Base-by-base conservation (phyloP, 768 basidiomycete species). In the Leccinum aurantiacum region DNA sequence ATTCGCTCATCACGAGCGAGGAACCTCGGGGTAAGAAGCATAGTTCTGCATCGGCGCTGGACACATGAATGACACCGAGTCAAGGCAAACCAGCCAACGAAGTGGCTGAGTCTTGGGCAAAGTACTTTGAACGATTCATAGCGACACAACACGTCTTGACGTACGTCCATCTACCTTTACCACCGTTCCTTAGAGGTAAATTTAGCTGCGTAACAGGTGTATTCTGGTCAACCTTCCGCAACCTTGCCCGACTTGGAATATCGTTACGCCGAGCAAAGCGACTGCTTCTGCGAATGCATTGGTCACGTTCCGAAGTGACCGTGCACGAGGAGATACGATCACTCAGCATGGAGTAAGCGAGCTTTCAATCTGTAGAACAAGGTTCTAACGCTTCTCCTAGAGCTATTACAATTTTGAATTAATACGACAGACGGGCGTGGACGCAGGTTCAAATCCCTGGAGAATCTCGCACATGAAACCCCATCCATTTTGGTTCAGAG, bases 401-500 rank as follows among this genome's bases (percentile, higher is more conserved):
- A 62, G 66, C 13, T 65, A 68, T 37, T 72, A 72, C 48, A 72
- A 61, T 19, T 70, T 69, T 56, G 71, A 66, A 11, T 53, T 70
- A 7, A 46, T 63, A 48, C 67, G 70, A 25, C 62, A 65, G 37
- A 10, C 53, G 8, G 57, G 58, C 1, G 53, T 41, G 37, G 62
- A 65, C 10, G 54, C 62, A 14, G 59, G 62, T 9, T 57, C 50
- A 10, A 69, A 71, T 19, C 66, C 70, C 15, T 72, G 66, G 70
- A 58, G 70, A 56, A 66, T 71, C 35, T 61, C 63, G 46, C 62
- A 65, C 44, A 63, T 70, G 66, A 71, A 68, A 33, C 62, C 56
- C 15, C 70, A 72, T 58, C 70, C 68, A 15, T 66, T 66, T 56
- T 70, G 70, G 70, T 68, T 71, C 47, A 65, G 38, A 49, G 71